Conservation (phyloP, 2,329 filamentous ascomycete genomes). For the Trichoderma arundinaceum region DNA sequence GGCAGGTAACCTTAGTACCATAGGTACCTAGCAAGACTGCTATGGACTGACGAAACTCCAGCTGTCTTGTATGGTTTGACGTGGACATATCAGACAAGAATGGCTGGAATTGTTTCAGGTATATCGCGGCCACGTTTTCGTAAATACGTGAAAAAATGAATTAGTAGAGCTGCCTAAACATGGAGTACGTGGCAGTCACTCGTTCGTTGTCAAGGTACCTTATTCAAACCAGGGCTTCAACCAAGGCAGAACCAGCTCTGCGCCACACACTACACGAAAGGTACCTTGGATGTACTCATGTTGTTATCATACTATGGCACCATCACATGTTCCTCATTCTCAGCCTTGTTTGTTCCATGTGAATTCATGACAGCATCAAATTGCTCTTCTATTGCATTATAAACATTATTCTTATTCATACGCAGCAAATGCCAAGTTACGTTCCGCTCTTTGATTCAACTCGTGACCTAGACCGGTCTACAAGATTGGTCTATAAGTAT, state of each 20-base stretch:
- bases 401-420: neutral
- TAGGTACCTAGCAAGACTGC: too few relatives aligned
- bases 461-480: neutral
- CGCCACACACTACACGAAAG: constrained; percentile 1
- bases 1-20: too few relatives aligned
- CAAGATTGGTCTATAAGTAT: constrained; percentile 1
- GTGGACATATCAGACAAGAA: too few relatives aligned
- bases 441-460: neutral
- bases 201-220: neutral
- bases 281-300: too few relatives aligned
- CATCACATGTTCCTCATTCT: too few relatives aligned
- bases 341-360: neutral
- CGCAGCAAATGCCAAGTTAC: neutral
- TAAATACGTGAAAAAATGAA: too few relatives aligned
- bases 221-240: neutral
- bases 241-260: constrained; percentile 8
- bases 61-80: too few relatives aligned
- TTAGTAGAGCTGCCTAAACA: too few relatives aligned
- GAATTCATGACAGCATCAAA: neutral
- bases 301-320: neutral
- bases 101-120: too few relatives aligned
- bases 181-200: neutral
- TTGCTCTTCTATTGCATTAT: neutral
- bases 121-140: too few relatives aligned
- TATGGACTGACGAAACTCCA: too few relatives aligned